Conservation (phyloP, 1,139 yeast genomes). For the Yamadazyma dushanensis region DNA sequence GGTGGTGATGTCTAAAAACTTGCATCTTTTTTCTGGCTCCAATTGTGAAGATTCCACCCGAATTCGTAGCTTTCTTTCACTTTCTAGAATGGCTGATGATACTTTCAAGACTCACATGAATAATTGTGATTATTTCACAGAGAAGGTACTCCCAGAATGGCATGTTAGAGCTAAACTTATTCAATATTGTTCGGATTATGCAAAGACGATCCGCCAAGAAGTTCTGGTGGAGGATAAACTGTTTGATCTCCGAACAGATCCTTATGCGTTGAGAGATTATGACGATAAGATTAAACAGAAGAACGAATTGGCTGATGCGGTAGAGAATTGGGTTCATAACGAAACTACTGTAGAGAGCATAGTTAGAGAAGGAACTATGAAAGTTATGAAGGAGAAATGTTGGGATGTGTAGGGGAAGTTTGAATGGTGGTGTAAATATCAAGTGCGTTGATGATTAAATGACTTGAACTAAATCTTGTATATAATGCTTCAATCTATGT, state of each 20-base stretch:
- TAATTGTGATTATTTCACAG: conserved; percentile 33
- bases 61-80: conserved; percentile 38
- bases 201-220: conserved; percentile 19
- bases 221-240: conserved; percentile 12
- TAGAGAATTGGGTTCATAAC: conserved; percentile 40
- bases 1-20: too few species aligned
- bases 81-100: conserved; percentile 43
- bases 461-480: too few species aligned
- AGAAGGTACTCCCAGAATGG: conserved; percentile 41
- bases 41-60: conserved; percentile 36
- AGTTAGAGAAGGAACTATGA: conserved; percentile 32
- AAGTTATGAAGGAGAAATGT: conserved; percentile 38
- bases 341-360: conserved; percentile 37
- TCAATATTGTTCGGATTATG: conserved; percentile 31
- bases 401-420: conserved; percentile 15
- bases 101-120: conserved; percentile 40
- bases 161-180: conserved; percentile 29
- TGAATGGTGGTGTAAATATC: conserved; percentile 32
- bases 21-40: conserved; percentile 24
- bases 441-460: neutral
- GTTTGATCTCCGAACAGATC: conserved; percentile 39
- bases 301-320: conserved; percentile 26
- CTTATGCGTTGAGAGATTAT: conserved; percentile 36
- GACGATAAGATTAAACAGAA: conserved; percentile 23
- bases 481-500: too few species aligned